Percentiles rank a stretch among this genome's conserved stretches.
Evolutionary conservation across 495 filamentous ascomycete genomes (phyloP).

Genomic region (Neurospora intermedia): DNA sequence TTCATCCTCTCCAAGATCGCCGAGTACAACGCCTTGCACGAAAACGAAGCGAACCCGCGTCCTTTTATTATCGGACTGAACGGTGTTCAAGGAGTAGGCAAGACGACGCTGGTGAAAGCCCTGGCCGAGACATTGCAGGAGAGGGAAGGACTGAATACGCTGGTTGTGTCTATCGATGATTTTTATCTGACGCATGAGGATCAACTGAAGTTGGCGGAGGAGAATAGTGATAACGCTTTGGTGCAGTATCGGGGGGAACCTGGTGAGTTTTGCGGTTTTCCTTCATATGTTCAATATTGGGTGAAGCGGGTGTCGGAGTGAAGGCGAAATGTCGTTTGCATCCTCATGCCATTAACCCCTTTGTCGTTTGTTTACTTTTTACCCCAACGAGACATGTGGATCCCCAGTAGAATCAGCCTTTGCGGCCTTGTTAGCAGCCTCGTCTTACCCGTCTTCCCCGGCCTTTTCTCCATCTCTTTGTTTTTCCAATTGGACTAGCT

Average conservation of each 20-base stretch:
- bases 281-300: not conserved
- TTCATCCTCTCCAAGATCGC: slow-evolving; percentile 65
- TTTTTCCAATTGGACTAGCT: not conserved
- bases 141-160: slow-evolving; percentile 56
- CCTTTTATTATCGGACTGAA: slow-evolving; percentile 54
- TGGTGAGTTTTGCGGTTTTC: slow-evolving; percentile 21
- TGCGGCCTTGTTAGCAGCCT: not conserved
- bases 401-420: not conserved
- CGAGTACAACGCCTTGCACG: slow-evolving; percentile 32
- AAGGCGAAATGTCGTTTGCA: not conserved
- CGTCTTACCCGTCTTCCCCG: not conserved
- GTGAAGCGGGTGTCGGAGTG: not conserved
- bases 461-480: not conserved
- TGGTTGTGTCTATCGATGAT: slow-evolving; percentile 83
- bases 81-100: slow-evolving; percentile 78
- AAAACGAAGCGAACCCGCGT: slow-evolving; percentile 11
- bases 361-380: not conserved
- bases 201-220: slow-evolving; percentile 56
- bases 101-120: slow-evolving; percentile 72
- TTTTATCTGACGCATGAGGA: slow-evolving; percentile 69
- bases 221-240: slow-evolving; percentile 59
- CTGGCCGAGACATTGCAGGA: slow-evolving; percentile 55
- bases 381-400: not conserved
- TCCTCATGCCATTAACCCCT: too few species aligned
- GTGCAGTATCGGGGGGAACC: slow-evolving; percentile 77